Percentiles rank a stretch among this genome's conserved stretches.
Conservation (phyloP, 208 protist genomes). For the Kentomonas sorsogonicus region DNA sequence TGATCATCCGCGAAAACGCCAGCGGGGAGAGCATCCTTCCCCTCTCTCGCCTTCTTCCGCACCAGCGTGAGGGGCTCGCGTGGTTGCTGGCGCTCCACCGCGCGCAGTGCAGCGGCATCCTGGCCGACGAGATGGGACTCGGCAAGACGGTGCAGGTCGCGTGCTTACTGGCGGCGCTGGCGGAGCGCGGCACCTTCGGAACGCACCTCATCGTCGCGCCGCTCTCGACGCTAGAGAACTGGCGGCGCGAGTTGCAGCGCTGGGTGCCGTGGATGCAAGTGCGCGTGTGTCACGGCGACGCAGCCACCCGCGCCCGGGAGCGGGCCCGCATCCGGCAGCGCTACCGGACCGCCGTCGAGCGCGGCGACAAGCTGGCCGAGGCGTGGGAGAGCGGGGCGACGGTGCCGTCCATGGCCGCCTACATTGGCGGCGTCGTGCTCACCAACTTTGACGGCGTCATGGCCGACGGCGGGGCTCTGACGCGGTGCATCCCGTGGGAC, state of each 20-base stretch:
- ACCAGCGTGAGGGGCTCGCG: constrained; percentile 87
- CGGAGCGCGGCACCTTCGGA: constrained; percentile 42
- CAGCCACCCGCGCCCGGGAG: constrained; percentile 16
- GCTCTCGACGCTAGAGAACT: constrained; percentile 85
- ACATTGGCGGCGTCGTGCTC: constrained; percentile 64
- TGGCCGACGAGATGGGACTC: constrained; percentile 95
- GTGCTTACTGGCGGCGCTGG: constrained; percentile 83
- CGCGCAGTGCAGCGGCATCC: constrained; percentile 71
- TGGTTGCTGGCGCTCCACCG: constrained; percentile 94
- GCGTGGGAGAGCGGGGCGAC: constrained; percentile 17
- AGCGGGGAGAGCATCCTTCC: too few species aligned
- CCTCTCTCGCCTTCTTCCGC: constrained; percentile 75
- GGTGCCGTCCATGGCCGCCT: constrained; percentile 14
- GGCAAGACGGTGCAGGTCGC: constrained; percentile 96
- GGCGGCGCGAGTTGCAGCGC: constrained; percentile 83
- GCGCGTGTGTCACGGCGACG: constrained; percentile 47
- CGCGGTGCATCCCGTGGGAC: constrained; percentile 35
- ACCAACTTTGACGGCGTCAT: constrained; percentile 95
- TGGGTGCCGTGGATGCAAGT: constrained; percentile 84
- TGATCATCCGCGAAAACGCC: too few species aligned
- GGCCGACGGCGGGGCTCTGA: constrained; percentile 12
- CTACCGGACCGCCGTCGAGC: constrained; percentile 24
- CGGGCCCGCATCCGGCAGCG: constrained; percentile 51
- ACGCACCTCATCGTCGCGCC: constrained; percentile 89
- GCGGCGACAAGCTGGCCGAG: constrained; percentile 39